These are phyloP conservation scores for Zygosaccharomyces pseudobailii DNA, from an alignment of 1,139 yeast species.

Conservation along the genomic window DNA sequence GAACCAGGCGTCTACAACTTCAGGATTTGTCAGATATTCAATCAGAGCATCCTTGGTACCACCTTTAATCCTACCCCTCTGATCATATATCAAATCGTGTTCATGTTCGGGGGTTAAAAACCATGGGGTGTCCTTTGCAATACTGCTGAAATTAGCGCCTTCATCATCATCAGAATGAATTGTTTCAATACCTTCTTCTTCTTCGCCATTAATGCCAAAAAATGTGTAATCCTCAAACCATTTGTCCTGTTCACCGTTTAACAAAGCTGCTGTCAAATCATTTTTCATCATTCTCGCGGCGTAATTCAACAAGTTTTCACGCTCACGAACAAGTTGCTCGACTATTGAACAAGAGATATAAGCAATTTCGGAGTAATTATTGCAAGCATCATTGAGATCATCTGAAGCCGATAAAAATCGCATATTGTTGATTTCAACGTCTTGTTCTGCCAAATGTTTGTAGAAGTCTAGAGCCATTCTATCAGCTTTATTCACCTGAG, in stretches of 20 bases:
- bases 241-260: conserved; percentile 48
- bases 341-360: conserved; percentile 44
- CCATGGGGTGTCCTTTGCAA: conserved; percentile 59
- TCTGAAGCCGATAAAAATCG: conserved; percentile 49
- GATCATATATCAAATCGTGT: conserved; percentile 64
- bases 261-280: conserved; percentile 58
- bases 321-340: conserved; percentile 59
- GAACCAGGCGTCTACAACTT: conserved; percentile 60
- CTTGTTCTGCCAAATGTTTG: conserved; percentile 44
- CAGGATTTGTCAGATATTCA: conserved; percentile 80
- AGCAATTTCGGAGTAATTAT: conserved; percentile 44
- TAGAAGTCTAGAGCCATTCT: conserved; percentile 48
- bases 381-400: conserved; percentile 43
- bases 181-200: conserved; percentile 2
- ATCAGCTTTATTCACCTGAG: conserved; percentile 35
- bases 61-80: conserved; percentile 73
- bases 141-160: conserved; percentile 8
- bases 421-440: conserved; percentile 42
- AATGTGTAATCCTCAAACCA: conserved; percentile 18
- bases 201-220: conserved; percentile 11
- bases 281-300: conserved; percentile 76
- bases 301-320: conserved; percentile 64
- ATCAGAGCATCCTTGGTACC: conserved; percentile 80
- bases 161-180: conserved; percentile 6
- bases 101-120: conserved; percentile 76